A percentile compares a stretch with the other conserved stretches of the same genome.
phyloP scores from a whole-genome alignment of 768 basidiomycete species.

The Galerina sulciceps region DNA sequence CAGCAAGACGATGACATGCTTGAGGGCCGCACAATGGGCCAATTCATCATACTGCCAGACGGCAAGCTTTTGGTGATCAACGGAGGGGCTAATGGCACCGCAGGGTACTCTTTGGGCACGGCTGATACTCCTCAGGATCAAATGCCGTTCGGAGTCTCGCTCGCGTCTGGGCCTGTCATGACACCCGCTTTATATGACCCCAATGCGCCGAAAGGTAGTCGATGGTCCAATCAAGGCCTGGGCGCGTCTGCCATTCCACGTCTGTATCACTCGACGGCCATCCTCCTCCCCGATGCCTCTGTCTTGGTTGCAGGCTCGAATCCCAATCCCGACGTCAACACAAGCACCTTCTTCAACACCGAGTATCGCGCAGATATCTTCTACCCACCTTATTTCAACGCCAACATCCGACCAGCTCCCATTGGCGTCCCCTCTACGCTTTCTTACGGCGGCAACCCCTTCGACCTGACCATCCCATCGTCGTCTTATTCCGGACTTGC shows the following conservation, averaged over 20 bases:
- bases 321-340: conserved; percentile 85
- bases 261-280: conserved; percentile 90
- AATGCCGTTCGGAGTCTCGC: conserved; percentile 75
- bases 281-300: conserved; percentile 87
- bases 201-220: conserved; percentile 66
- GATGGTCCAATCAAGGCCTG: conserved; percentile 76
- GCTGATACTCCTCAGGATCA: conserved; percentile 47
- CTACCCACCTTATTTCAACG: conserved; percentile 88
- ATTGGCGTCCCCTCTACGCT: conserved; percentile 71
- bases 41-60: conserved; percentile 83
- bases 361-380: conserved; percentile 86
- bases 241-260: conserved; percentile 68
- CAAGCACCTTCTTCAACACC: conserved; percentile 65
- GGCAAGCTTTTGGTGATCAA: conserved; percentile 82
- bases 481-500: conserved; percentile 67
- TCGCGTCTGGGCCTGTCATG: conserved; percentile 80
- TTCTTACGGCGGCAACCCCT: conserved; percentile 81
- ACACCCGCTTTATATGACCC: conserved; percentile 86
- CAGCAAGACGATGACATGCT: conserved; percentile 78
- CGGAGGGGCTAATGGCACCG: conserved; percentile 87
- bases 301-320: conserved; percentile 92
- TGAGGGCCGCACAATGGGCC: conserved; percentile 88
- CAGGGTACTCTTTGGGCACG: conserved; percentile 74
- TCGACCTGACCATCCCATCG: conserved; percentile 74
- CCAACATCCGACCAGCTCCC: conserved; percentile 69